Evolutionary conservation across 306 rosid species (phyloP), one percentile per base, ranked within the genome.

Genomic region (Citrullus mucosospermus): DNA sequence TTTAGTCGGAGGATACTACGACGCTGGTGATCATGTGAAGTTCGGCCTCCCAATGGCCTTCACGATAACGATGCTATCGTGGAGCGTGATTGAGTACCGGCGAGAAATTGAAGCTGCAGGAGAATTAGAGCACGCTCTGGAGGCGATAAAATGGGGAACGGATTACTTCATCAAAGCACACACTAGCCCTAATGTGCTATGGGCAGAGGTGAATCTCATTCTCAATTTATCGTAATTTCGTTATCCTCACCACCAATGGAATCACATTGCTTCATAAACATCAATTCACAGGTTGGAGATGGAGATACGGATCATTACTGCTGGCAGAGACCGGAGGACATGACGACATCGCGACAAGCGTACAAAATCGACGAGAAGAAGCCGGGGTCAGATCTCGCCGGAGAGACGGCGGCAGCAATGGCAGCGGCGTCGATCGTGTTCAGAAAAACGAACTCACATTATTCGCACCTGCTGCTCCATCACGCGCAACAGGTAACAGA

Each of bases 311-410:
- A 95, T 50, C 99, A 95, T 55, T 95, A 95, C 75, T 95, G 99
- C 65, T 95, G 99, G 99, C 99, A 95, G 81, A 73, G 99, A 1
- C 88, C 99, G 51, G 99, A 95, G 86, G 99, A 95, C 86, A 95
- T 95, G 99, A 91, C 99, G 16, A 95, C 99, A 0, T 95, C 99
- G 28, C 81, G 99, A 84, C 93, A 87, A 75, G 99, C 99, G 1
- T 95, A 87, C 84, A 95, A 88, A 89, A 88, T 95, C 44, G 99
- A 95, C 81, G 86, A 86, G 75, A 80, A 76, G 14, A 87, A 89
- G 32, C 97, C 99, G 1, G 99, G 99, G 36, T 95, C 99, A 75
- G 99, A 95, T 91, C 97, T 95, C 51, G 97, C 99, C 14, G 98
- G 96, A 71, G 99, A 95, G 66, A 87, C 93, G 0, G 90, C 97